Evolutionary conservation across 129 eudicot species (phyloP).

Genomic region (Flaveria linearis): DNA sequence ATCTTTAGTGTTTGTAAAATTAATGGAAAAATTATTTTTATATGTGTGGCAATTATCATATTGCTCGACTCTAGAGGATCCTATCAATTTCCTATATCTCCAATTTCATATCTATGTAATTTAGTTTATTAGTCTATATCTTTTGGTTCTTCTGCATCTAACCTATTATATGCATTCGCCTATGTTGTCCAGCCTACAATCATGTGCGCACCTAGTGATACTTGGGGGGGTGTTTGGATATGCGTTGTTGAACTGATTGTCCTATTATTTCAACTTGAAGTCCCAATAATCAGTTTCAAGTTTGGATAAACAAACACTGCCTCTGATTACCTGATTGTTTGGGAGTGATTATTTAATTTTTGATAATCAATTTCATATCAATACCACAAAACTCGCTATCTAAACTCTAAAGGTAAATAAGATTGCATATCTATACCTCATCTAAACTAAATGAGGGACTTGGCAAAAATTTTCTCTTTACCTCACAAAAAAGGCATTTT

Average conservation of each 20-base stretch:
- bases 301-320: not conserved
- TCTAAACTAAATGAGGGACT: not conserved
- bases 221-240: not conserved
- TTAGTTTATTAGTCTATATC: too few species aligned
- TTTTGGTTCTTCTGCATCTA: too few species aligned
- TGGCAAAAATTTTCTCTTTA: not conserved
- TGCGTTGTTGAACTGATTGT: not conserved
- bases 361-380: not conserved
- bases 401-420: conserved; percentile 1
- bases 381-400: not conserved
- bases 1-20: not conserved
- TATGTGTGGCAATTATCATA: not conserved
- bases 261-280: not conserved
- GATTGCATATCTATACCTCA: not conserved
- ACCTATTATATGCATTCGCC: too few species aligned
- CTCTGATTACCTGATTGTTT: not conserved
- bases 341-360: not conserved
- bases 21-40: not conserved
- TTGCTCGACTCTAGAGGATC: not conserved
- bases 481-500: not conserved
- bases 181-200: not conserved
- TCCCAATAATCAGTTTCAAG: not conserved
- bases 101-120: too few species aligned
- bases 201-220: not conserved
- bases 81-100: not conserved